These are phyloP conservation scores for Colletotrichum kahawae DNA, from an alignment of 2,329 filamentous ascomycete genomes.

Conservation along the genomic window DNA sequence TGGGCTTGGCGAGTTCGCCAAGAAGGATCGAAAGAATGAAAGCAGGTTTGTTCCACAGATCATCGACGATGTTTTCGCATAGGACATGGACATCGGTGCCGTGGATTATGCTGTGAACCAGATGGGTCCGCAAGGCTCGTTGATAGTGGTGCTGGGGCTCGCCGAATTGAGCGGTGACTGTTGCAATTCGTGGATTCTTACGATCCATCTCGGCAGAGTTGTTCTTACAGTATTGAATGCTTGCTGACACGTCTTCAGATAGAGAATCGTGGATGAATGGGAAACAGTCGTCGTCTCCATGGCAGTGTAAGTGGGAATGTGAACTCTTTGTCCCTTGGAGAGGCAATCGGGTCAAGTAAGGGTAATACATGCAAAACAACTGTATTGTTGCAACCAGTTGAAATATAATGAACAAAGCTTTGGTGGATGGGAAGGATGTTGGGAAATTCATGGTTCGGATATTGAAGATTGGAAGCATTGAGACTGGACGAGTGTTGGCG, in stretches of 20 bases:
- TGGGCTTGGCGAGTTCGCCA: conserved; percentile 21
- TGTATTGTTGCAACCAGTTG: neutral
- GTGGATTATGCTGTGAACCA: conserved; percentile 37
- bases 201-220: neutral
- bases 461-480: neutral
- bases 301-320: neutral
- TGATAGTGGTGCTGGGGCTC: neutral
- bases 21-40: conserved; percentile 37
- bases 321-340: neutral
- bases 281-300: neutral
- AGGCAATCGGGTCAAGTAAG: neutral
- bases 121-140: conserved; percentile 36
- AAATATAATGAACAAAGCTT: neutral
- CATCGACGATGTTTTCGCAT: conserved; percentile 31
- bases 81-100: conserved; percentile 35
- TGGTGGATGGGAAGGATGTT: neutral
- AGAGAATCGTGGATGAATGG: neutral
- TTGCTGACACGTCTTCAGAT: neutral
- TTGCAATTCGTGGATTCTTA: neutral
- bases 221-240: neutral
- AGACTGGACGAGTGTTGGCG: neutral
- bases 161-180: conserved; percentile 15
- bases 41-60: conserved; percentile 43
- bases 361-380: neutral
- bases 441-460: neutral